A percentile compares a stretch with the other conserved stretches of the same genome.
phyloP scores from a whole-genome alignment of 306 rosid genomes.

The Chamaecrista fasciculata region DNA sequence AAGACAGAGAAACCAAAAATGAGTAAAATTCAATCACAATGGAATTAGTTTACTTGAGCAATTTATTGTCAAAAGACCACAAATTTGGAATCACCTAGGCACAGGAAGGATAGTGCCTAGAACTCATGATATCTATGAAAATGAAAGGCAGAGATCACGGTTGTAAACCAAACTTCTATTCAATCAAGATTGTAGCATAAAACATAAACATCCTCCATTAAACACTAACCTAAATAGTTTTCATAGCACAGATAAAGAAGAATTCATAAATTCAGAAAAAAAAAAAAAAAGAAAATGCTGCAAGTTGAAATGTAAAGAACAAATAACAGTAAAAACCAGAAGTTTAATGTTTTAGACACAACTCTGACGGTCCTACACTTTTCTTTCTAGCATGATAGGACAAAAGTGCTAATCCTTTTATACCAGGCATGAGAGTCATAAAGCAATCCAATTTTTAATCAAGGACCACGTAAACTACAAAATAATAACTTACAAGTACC shows the following conservation, averaged over 20 bases:
- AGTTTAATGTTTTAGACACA: neutral
- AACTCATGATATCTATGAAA: slow-evolving; percentile 11
- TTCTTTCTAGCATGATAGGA: neutral
- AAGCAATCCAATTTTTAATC: neutral
- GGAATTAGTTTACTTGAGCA: neutral
- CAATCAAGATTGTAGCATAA: neutral
- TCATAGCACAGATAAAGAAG: neutral
- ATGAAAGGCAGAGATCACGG: neutral
- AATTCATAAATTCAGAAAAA: neutral
- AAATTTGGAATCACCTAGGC: neutral
- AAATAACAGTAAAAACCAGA: neutral
- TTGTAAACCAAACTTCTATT: neutral
- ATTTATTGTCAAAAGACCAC: neutral
- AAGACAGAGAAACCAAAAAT: neutral
- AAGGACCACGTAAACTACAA: neutral
- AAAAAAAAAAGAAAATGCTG: neutral
- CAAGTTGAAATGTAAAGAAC: neutral
- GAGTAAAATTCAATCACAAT: slow-evolving; percentile 14
- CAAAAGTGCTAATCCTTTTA: neutral
- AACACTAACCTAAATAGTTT: neutral
- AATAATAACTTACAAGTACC: neutral
- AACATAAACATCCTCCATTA: neutral
- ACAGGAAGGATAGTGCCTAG: slow-evolving; percentile 17
- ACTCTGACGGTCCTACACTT: neutral
- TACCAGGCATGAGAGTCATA: neutral